Percentiles rank a stretch among this genome's conserved stretches.
phyloP scores from a whole-genome alignment of 2,329 filamentous ascomycete species.

The Ophiostoma perfectum region DNA sequence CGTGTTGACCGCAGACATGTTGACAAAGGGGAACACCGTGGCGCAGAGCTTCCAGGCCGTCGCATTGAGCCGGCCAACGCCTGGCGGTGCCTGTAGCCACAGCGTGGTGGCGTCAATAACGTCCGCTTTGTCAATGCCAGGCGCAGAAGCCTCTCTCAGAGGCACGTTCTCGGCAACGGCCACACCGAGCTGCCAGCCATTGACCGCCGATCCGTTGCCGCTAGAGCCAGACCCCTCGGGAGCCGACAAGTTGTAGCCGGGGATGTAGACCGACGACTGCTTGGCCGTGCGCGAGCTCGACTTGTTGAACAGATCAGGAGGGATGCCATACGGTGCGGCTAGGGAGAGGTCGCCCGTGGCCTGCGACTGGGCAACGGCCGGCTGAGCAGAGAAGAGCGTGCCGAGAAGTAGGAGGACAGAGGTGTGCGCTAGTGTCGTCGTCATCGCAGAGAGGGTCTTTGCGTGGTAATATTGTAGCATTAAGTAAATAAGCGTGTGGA shows the following conservation, averaged over 20 bases:
- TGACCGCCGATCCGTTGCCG: slow-evolving; percentile 20
- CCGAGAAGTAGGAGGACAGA: neutral
- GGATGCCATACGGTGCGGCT: slow-evolving; percentile 16
- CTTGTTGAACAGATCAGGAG: slow-evolving; percentile 10
- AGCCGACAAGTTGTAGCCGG: slow-evolving; percentile 21
- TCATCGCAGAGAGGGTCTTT: neutral
- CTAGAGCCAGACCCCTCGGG: slow-evolving; percentile 17
- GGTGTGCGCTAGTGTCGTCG: neutral
- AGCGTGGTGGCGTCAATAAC: slow-evolving; percentile 20
- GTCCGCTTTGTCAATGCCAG: neutral
- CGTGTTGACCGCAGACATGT: slow-evolving; percentile 14
- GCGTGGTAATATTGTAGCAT: neutral
- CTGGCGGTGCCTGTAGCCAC: slow-evolving; percentile 15
- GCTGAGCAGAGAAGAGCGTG: neutral
- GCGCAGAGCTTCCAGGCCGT: slow-evolving; percentile 21
- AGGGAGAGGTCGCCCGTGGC: slow-evolving; percentile 11
- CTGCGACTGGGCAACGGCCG: slow-evolving; percentile 11
- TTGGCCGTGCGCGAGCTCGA: slow-evolving; percentile 14
- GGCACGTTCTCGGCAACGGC: slow-evolving; percentile 18
- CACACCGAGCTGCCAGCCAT: slow-evolving; percentile 22
- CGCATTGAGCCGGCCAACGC: slow-evolving; percentile 10
- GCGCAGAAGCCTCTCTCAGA: neutral
- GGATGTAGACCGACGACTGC: slow-evolving; percentile 17
- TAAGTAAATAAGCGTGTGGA: neutral
- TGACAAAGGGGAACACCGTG: slow-evolving; percentile 20